Evolutionary conservation across 768 basidiomycete genomes (phyloP).

Genomic region (Daedaleopsis nitida): DNA sequence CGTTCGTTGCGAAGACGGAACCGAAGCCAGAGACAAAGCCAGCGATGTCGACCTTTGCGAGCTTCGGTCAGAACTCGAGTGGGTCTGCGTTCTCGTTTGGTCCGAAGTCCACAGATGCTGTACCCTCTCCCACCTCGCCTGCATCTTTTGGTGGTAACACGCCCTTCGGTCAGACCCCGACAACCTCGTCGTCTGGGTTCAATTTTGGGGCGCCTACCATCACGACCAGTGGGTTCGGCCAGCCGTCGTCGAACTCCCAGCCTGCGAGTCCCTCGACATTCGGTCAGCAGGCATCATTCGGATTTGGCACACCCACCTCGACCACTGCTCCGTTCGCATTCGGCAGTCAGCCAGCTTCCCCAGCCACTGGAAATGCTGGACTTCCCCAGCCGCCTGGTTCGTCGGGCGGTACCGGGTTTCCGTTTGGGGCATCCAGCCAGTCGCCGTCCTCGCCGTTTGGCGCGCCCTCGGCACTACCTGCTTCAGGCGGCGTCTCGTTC

Average conservation of each 20-base stretch:
- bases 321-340: slow-evolving; percentile 35
- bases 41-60: slow-evolving; percentile 31
- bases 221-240: slow-evolving; percentile 26
- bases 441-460: slow-evolving; percentile 32
- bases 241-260: slow-evolving; percentile 22
- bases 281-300: slow-evolving; percentile 28
- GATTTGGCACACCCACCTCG: slow-evolving; percentile 30
- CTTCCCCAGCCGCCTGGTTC: slow-evolving; percentile 24
- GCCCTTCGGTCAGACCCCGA: slow-evolving; percentile 42
- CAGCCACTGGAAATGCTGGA: slow-evolving; percentile 29
- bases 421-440: slow-evolving; percentile 25
- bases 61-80: slow-evolving; percentile 48
- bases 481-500: slow-evolving; percentile 25
- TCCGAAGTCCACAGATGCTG: slow-evolving; percentile 29
- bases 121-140: slow-evolving; percentile 20
- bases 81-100: slow-evolving; percentile 52
- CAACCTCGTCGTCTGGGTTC: slow-evolving; percentile 24
- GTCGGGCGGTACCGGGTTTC: slow-evolving; percentile 22
- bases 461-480: slow-evolving; percentile 17
- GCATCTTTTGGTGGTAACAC: slow-evolving; percentile 40
- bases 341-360: slow-evolving; percentile 34
- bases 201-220: slow-evolving; percentile 26
- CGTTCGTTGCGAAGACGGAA: slow-evolving; percentile 39
- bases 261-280: slow-evolving; percentile 32
- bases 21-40: slow-evolving; percentile 46